Evolutionary conservation across 23 red algal genomes (phyloP), one percentile per base, ranked within the genome.

Genomic region (Gracilaria gracilis): DNA sequence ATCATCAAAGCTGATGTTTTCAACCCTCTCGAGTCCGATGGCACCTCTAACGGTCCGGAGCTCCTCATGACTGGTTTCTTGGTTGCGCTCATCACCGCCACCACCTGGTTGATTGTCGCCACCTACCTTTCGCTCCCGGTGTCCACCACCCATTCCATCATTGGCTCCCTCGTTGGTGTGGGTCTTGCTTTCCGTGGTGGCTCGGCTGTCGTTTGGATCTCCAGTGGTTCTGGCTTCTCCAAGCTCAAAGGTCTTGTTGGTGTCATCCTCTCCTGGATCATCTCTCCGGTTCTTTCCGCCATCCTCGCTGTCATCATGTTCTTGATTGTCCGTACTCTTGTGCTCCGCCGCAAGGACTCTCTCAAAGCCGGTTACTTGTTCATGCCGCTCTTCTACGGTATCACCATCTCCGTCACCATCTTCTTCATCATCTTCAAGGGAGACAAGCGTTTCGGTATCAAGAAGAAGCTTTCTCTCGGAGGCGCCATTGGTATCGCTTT

Each of bases 61-160:
- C 71, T 95, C 28, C 94, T 95, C 34, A 99, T 99, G 94, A 80
- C 93, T 15, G 94, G 91, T 20, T 94, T 96, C 79, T 87, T 99
- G 47, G 64, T 75, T 62, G 94, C 94, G 23, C 93, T 99, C 33
- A 67, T 96, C 12, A 61, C 89, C 48, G 80, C 93, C 81, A 93
- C 94, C 21, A 33, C 93, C 13, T 98, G 96, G 96, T 39, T 98
- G 57, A 50, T 93, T 13, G 27, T 98, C 13, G 96, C 92, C 27
- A 93, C 96, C 28, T 93, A 88, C 55, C 58, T 95, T 21, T 61
- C 65, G 9, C 77, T 98, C 21, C 96, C 96, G 34, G 96, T 98
- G 75, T 98, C 96, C 33, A 95, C 96, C 35, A 98, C 91, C 0
- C 96, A 98, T 51, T 95, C 82, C 20, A 93, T 93, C 40, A 93